phyloP scores from a whole-genome alignment of 108 stramenopile genomes.

The Conticribra weissflogii region DNA sequence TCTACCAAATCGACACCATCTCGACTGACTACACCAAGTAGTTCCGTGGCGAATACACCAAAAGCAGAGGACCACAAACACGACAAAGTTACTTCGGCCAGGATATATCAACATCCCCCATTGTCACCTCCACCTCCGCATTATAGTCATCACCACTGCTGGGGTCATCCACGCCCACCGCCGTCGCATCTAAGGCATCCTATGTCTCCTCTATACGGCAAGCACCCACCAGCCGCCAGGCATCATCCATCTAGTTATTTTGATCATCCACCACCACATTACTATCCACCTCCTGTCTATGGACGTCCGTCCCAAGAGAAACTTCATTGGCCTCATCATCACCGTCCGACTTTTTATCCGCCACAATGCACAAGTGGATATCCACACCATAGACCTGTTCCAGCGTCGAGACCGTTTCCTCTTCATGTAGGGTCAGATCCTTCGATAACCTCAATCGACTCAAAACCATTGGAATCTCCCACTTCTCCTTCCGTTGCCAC shows the following conservation, averaged over 20 bases:
- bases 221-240: neutral
- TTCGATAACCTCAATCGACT: neutral
- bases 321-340: neutral
- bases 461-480: neutral
- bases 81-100: neutral
- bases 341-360: neutral
- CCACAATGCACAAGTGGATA: neutral
- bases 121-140: slow-evolving; percentile 11
- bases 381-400: neutral
- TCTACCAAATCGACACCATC: neutral
- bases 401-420: neutral
- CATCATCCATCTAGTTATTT: slow-evolving; percentile 1
- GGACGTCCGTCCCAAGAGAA: slow-evolving; percentile 1
- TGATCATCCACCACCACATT: slow-evolving; percentile 1
- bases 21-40: neutral
- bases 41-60: neutral
- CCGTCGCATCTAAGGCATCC: neutral
- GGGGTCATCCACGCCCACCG: neutral
- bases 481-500: neutral
- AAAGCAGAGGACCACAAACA: neutral
- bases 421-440: neutral
- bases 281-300: neutral
- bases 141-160: neutral
- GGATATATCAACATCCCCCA: neutral
- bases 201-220: neutral